A percentile compares a stretch with the other conserved stretches of the same genome.
These are phyloP conservation scores for Picea engelmannii DNA, from an alignment of 83 land plant genomes.

Conservation along the genomic window DNA sequence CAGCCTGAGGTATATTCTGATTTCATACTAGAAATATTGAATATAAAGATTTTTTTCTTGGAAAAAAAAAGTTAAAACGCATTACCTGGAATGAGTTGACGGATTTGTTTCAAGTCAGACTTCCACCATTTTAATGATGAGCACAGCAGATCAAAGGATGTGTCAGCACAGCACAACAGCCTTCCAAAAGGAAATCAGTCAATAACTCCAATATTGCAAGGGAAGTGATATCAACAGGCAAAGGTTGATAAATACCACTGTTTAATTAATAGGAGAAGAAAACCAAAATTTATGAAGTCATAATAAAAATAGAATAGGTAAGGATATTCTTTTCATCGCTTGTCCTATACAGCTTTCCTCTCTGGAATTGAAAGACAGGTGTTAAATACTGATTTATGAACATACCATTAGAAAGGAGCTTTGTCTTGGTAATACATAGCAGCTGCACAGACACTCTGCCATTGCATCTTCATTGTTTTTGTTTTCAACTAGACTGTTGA, in stretches of 20 bases:
- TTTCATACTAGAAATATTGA: too few relatives aligned
- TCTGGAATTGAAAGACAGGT: not conserved
- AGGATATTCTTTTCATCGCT: not conserved
- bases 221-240: not conserved
- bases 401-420: conserved; percentile 72
- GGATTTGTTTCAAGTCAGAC: conserved; percentile 80
- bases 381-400: not conserved
- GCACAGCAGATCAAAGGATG: conserved; percentile 18
- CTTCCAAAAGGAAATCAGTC: conserved; percentile 8
- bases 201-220: not conserved
- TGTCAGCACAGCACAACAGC: not conserved
- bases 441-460: conserved; percentile 43
- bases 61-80: not conserved
- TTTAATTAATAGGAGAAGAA: not conserved
- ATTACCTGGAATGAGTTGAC: conserved; percentile 79
- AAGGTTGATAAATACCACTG: conserved; percentile 6
- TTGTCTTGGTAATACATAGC: conserved; percentile 47
- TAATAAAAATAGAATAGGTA: not conserved
- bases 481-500: conserved; percentile 47
- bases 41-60: not conserved
- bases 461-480: conserved; percentile 39
- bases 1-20: too few relatives aligned
- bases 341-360: conserved; percentile 10
- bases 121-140: conserved; percentile 27
- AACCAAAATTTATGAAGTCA: not conserved